Evolutionary conservation across 225 moss, liverwort and hornwort genomes (phyloP).

Genomic region (Straminergon stramineum): DNA sequence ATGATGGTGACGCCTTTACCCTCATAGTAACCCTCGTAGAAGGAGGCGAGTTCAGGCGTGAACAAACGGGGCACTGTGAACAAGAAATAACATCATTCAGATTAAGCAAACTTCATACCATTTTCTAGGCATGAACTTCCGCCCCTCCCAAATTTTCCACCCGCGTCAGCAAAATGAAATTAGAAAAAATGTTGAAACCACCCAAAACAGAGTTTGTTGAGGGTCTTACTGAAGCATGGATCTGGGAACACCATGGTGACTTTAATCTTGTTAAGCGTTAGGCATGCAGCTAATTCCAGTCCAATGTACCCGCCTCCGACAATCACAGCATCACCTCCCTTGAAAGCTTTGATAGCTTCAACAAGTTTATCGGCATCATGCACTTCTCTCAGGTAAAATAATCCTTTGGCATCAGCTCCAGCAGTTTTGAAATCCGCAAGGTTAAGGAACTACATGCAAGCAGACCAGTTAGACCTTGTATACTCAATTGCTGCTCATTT

Average conservation of each 20-base stretch:
- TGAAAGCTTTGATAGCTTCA: conserved; percentile 20
- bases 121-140: background rate
- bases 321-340: conserved; percentile 60
- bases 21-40: conserved; percentile 47
- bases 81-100: background rate
- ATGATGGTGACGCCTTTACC: conserved; percentile 35
- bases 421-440: conserved; percentile 43
- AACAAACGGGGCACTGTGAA: conserved; percentile 44
- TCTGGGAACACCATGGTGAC: conserved; percentile 57
- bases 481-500: background rate
- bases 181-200: background rate
- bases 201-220: background rate
- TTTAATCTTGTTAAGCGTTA: conserved; percentile 67
- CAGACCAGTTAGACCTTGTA: background rate
- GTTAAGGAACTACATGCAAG: conserved; percentile 19
- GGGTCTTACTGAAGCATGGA: conserved; percentile 12
- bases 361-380: conserved; percentile 66
- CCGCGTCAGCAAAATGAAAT: background rate
- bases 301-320: conserved; percentile 94
- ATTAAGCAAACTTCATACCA: background rate
- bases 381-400: conserved; percentile 62
- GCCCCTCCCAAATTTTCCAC: background rate
- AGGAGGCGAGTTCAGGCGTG: conserved; percentile 36
- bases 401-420: conserved; percentile 57
- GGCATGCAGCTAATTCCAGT: conserved; percentile 65